Base-by-base conservation (phyloP, 352 stramenopile species). In the Globisporangium sylvaticum region DNA sequence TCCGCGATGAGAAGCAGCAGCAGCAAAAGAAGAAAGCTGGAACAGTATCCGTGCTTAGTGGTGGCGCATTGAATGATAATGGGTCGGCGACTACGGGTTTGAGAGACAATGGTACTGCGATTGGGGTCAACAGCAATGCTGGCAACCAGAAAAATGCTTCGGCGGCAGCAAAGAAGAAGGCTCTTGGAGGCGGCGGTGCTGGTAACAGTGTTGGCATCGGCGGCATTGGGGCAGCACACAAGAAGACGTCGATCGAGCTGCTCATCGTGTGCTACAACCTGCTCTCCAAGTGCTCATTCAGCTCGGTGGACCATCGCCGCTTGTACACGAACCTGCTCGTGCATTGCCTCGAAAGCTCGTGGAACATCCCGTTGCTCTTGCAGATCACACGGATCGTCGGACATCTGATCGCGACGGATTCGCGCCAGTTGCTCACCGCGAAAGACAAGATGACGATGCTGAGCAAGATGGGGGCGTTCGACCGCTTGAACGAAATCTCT, bases 381-480 rank as follows among this genome's bases (percentile, higher is more conserved):
- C 78, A 94, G 64, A 85, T 95, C 59, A 94, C 82, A 20, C 84
- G 81, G 42, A 95, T 96, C 66, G 87, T 93, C 18, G 73, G 81
- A 0, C 76, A 86, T 14, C 75, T 92, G 66, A 75, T 94, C 58
- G 88, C 76, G 15, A 75, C 79, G 5, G 66, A 80, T 20, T 68
- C 74, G 22, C 74, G 83, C 20, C 83, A 92, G 62, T 60, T 94
- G n/a, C 76, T 96, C 55, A 85, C 84, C 4, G 78, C 86, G 34
- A 96, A 96, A 69, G 89, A 96, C 72, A 95, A 95, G 55, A 91
- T 94, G 82, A 86, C 84, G 31, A 67, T 96, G 63, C 72, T 96
- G 4, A 87, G 72, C 37, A 96, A 96, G 72, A 95, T 96, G 87
- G 73, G 81, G 9, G 86, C 79, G 14, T 95, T 96, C 61, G 87